phyloP scores from a whole-genome alignment of 2,329 filamentous ascomycete genomes.

The Rutstroemia sp. region DNA sequence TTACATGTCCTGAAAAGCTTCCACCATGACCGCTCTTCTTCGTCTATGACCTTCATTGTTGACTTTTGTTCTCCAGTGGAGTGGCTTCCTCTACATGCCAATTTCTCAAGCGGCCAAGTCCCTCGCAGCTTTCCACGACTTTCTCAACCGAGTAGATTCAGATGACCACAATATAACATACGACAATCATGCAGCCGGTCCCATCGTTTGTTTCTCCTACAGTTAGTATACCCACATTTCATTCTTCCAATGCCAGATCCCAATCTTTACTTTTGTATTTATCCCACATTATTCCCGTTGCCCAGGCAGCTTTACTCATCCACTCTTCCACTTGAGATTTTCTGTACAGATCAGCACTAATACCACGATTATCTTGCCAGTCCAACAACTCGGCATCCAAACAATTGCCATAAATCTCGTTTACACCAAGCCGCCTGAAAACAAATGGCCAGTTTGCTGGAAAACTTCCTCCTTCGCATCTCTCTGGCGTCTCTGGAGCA shows the following conservation, averaged over 20 bases:
- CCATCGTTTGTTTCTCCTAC: constrained; percentile 25
- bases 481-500: constrained; percentile 31
- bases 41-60: too few relatives aligned
- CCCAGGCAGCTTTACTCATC: too few relatives aligned
- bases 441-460: constrained; percentile 29
- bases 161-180: constrained; percentile 1
- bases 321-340: too few relatives aligned
- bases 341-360: too few relatives aligned
- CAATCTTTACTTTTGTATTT: too few relatives aligned
- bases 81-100: constrained; percentile 31
- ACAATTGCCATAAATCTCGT: constrained; percentile 29
- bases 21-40: too few relatives aligned
- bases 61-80: constrained; percentile 22
- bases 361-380: too few relatives aligned
- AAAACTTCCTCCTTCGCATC: constrained; percentile 25
- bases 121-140: constrained; percentile 23
- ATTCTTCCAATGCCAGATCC: too few relatives aligned
- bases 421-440: constrained; percentile 20
- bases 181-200: constrained; percentile 23
- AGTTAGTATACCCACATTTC: too few relatives aligned
- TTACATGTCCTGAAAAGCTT: too few relatives aligned
- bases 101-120: constrained; percentile 19
- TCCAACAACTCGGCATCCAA: constrained; percentile 21
- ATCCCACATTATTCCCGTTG: too few relatives aligned
- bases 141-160: constrained; percentile 9